phyloP scores from a whole-genome alignment of 2,329 filamentous ascomycete genomes.

The Zymoseptoria tritici region DNA sequence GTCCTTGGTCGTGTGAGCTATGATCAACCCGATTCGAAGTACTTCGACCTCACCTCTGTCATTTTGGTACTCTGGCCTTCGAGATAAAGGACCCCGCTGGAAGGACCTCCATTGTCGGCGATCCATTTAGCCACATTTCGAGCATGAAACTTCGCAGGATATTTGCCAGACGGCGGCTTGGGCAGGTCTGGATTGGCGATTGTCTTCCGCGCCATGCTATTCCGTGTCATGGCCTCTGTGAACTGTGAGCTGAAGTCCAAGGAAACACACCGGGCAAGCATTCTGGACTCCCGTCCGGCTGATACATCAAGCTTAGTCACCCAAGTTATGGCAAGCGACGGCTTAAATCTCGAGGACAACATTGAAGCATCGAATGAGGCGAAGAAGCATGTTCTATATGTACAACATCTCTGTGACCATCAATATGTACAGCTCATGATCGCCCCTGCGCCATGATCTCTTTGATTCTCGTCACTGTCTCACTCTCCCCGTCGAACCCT shows the following conservation, averaged over 20 bases:
- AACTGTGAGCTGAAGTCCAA: background rate
- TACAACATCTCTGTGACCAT: background rate
- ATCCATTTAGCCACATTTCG: conserved; percentile 76
- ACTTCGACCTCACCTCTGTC: conserved; percentile 52
- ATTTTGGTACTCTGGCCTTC: conserved; percentile 76
- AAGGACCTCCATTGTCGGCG: conserved; percentile 54
- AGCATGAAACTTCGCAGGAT: conserved; percentile 82
- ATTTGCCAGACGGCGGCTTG: conserved; percentile 43
- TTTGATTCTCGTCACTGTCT: conserved; percentile 7
- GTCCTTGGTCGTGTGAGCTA: conserved; percentile 44
- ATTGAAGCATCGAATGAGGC: background rate
- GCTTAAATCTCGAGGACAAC: background rate
- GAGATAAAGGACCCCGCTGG: conserved; percentile 72
- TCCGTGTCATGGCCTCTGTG: conserved; percentile 12
- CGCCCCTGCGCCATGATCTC: conserved; percentile 1
- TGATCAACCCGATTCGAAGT: background rate
- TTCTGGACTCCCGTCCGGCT: background rate
- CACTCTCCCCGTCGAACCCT: conserved; percentile 1
- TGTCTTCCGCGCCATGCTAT: conserved; percentile 17
- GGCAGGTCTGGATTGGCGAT: conserved; percentile 32
- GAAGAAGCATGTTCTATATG: background rate
- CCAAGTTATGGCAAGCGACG: background rate
- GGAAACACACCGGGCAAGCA: background rate
- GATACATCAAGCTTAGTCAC: background rate
- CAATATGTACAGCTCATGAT: too few species aligned